Base-by-base conservation (phyloP, 768 basidiomycete species). In the Boletus rubroflammeus region DNA sequence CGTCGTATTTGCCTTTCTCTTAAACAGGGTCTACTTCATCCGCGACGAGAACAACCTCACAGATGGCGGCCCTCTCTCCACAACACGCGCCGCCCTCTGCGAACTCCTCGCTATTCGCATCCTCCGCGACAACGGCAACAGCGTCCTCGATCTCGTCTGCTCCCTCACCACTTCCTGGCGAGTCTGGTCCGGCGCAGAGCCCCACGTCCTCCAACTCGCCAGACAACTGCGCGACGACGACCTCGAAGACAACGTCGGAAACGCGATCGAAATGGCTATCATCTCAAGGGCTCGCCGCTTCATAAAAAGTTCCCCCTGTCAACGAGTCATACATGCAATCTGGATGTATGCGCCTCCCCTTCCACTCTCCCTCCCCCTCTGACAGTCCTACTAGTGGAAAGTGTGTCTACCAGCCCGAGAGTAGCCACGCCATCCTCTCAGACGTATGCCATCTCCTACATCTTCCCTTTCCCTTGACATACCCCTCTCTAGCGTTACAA, bases 211-310 rank as follows among this genome's bases (percentile, higher is more conserved):
- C 36, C 68, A 76, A 19, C 77, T 80, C 50, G 87, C 83, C 6
- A 77, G 79, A 53, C 78, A 81, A 53, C 83, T 90, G 47, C 72
- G 81, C 38, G 85, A 87, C 55, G 83, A 85, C 50, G 86, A 89
- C 61, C 67, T 87, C 31, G 86, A 90, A 62, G 84, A 92, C 50
- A 71, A 85, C 51, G 85, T 93, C 2, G 94, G 95, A 6, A 97
- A 94, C 64, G 94, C 93, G 1, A 88, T 97, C 47, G 94, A 98
- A 69, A 78, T 93, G 77, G 94, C 94, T 5, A 94, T 97, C 59
- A 77, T 96, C 21, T 82, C 89, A 55, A 87, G 85, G 63, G 85
- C 93, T 5, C 94, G 92, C 64, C 76, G 84, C 19, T 97, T 98
- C 72, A 93, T 96, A 65, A 92, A 93, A 66, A 87, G 85, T 60